Base-by-base conservation (phyloP, 768 basidiomycete genomes). In the Lactarius hatsudake region DNA sequence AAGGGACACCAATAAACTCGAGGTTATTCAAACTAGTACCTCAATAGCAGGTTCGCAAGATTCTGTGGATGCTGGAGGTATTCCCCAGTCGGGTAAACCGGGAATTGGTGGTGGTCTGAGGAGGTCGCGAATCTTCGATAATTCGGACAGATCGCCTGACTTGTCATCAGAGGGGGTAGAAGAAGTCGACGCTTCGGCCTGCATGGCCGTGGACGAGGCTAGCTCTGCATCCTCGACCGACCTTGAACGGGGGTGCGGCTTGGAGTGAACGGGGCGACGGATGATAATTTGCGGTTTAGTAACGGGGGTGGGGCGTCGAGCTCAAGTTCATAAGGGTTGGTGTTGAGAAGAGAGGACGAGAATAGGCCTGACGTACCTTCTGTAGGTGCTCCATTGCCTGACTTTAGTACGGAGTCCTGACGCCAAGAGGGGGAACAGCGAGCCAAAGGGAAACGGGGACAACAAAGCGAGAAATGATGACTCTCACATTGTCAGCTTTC, bases 11-110 rank as follows among this genome's bases (percentile, higher is more conserved):
- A 43, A 43, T 26, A 17, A 43, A 17, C 36, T 20, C 28, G 17
- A n/a, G 28, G 53, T 17, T 2, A 10, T 34, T 48, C 5, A 13
- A 34, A 12, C 4, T 73, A 80, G 13, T 69, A 90, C 92, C 72
- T 86, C 81, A 58, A 92, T 81, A 4, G 79, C 81, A 8, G 88
- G 83, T 71, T 92, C 86, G 65, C 86, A 87, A 1, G 84, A 79
- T 58, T 80, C 80, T 0, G 78, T 76, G 0, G 86, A 78, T 58
- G 81, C 80, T 0, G 86, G 80, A 0, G 91, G 89, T 67, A 95
- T 91, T 6, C 91, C 93, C 87, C 91, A 94, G 72, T 93, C 86
- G 1, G 78, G 79, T 3, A 87, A 71, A 28, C 86, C 89, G 1
- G 84, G 80, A 67, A 91, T 87, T 1, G 85, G 80, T 20, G 86